Evolutionary conservation across 306 rosid species (phyloP).

Genomic region (Mucuna pruriens): DNA sequence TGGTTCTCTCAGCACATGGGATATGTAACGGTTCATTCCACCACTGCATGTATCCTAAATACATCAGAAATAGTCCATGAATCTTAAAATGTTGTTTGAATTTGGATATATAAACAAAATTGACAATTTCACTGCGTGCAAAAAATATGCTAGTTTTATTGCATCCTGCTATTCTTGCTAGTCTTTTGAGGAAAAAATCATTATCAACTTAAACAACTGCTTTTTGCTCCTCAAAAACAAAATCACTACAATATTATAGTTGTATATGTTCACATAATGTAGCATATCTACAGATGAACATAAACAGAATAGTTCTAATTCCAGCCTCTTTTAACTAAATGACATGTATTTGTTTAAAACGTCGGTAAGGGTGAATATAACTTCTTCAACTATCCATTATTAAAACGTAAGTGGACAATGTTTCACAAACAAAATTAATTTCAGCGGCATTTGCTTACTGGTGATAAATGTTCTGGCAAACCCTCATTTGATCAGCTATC

Average conservation of each 20-base stretch:
- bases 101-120: slow-evolving; percentile 10
- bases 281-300: background rate
- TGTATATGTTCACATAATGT: background rate
- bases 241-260: background rate
- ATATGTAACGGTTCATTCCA: slow-evolving; percentile 94
- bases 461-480: background rate
- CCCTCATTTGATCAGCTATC: background rate
- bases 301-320: background rate
- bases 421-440: background rate
- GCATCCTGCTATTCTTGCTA: background rate
- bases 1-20: slow-evolving; percentile 91
- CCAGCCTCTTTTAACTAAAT: slow-evolving; percentile 9
- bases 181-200: slow-evolving; percentile 1
- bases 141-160: slow-evolving; percentile 14
- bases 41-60: slow-evolving; percentile 89
- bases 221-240: slow-evolving; percentile 9
- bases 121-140: background rate
- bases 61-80: slow-evolving; percentile 61
- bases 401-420: background rate
- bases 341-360: slow-evolving; percentile 4
- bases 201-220: slow-evolving; percentile 43
- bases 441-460: background rate
- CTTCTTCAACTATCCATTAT: background rate
- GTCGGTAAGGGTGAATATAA: background rate
- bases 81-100: slow-evolving; percentile 40